Evolutionary conservation across 148 eudicot genomes (phyloP), one percentile per base, ranked within the genome.

Genomic region (Cornus suecica): DNA sequence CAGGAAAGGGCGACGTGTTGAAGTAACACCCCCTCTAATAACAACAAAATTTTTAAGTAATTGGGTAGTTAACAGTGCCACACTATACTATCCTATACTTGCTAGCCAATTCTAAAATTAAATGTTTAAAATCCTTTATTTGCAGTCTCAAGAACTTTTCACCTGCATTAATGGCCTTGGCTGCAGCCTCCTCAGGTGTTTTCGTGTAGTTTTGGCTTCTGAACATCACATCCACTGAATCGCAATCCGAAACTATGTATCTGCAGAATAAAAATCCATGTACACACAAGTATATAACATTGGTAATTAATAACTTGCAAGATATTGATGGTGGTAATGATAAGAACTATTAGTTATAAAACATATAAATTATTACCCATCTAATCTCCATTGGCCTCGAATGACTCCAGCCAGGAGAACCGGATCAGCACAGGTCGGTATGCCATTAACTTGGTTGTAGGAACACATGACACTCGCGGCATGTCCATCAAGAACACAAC

Each of bases 121-220:
- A 48, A 48, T 48, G 20, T 69, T 7, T 23, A 8, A 37, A 23
- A 1, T 48, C 25, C 65, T 15, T 0, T 41, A 42, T 71, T 71
- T 29, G 60, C 76, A 8, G 65, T 76, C 45, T 16, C 10, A 15
- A 41, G 26, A 67, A 52, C 48, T 30, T 22, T 29, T 56, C 69
- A 81, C 94, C 94, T 72, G 90, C 92, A 58, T 82, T 74, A 22
- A 90, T 31, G 65, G 86, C 90, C 76, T 80, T 82, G 69, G 92
- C 92, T 61, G 90, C 94, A 66, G 90, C 86, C 75, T 87, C 89
- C 78, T 90, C 89, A 28, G 92, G 94, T 41, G 89, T 88, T 68
- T 86, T 83, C 10, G 90, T 85, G 74, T 89, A 90, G 65, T 86
- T 84, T 82, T 90, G 92, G 32, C 27, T 31, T 8, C 82, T 75